Evolutionary conservation across 1,139 yeast genomes (phyloP), one percentile per base, ranked within the genome.

Genomic region (Magnusiomyces sp.): DNA sequence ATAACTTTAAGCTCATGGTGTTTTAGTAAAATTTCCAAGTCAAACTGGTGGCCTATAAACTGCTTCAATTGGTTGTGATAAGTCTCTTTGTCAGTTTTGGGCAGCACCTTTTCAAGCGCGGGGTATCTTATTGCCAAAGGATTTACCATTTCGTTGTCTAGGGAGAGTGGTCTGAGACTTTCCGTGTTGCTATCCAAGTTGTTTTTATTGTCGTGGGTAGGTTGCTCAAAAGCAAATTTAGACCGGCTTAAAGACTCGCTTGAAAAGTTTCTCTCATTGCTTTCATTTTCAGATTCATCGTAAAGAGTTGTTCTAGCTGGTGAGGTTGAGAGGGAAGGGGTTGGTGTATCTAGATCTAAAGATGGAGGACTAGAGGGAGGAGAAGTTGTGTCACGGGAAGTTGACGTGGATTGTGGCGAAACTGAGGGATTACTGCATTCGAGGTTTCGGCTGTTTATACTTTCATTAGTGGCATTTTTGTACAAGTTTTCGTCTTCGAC

Each of bases 21-120:
- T 56, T 82, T 83, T 55, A 84, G 69, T 45, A 85, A 65, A 14
- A 84, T 80, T 62, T 85, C 94, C 50, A 83, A 65, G 62, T 84
- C 87, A 33, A 85, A 72, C 62, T 80, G 81, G 52, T 72, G 71
- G 41, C 55, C 54, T 7, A 65, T 53, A 71, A 72, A 55, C 20
- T 45, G 45, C 9, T 48, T 45, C 10, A 50, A 37, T 19, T 41
- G 20, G 48, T 44, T 45, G 40, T 16, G 29, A 14, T 32, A 16
- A 37, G 17, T 37, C 20, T 37, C 40, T 23, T 23, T 23, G 29
- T 23, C 29, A 7, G 29, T 23, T 23, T 23, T 23, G 29, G 29
- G 29, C 7, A 23, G 29, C 29, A 23, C 29, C 4, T 23, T 23
- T 23, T 23, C 29, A 5, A 23, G 29, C 29, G 29, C 29, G 29